Evolutionary conservation across 2,329 filamentous ascomycete species (phyloP).

Genomic region (Paracorniculantispora psalliotae): DNA sequence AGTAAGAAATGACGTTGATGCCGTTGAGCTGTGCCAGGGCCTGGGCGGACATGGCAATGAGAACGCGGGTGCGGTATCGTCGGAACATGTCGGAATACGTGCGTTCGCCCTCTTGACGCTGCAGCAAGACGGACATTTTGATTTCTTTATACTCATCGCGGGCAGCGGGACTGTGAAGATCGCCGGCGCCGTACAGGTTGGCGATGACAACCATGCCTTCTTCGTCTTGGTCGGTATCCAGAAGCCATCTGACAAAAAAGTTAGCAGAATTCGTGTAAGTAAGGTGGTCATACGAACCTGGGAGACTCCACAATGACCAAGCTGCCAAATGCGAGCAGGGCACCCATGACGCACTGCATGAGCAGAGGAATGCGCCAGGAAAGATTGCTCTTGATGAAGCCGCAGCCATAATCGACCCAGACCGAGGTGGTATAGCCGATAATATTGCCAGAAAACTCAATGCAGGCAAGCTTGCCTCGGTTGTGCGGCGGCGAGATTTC

Average conservation of each 20-base stretch:
- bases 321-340: constrained; percentile 77
- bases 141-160: constrained; percentile 97
- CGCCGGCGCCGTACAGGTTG: constrained; percentile 91
- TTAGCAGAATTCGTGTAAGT: constrained; percentile 21
- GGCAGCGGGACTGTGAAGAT: constrained; percentile 89
- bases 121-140: constrained; percentile 93
- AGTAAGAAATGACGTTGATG: constrained; percentile 99
- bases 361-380: constrained; percentile 87
- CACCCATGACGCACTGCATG: constrained; percentile 94
- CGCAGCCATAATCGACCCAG: constrained; percentile 98
- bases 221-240: constrained; percentile 97
- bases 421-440: constrained; percentile 93
- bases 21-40: constrained; percentile 94
- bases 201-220: constrained; percentile 98
- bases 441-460: constrained; percentile 97
- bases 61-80: constrained; percentile 83
- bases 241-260: constrained; percentile 66
- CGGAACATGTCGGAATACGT: constrained; percentile 92
- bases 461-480: constrained; percentile 90
- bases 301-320: constrained; percentile 95
- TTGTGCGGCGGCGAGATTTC: constrained; percentile 97
- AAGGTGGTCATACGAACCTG: constrained; percentile 54
- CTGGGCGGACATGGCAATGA: constrained; percentile 98
- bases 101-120: constrained; percentile 91
- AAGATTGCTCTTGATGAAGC: constrained; percentile 76